Conservation (phyloP, 164 flowering plant genomes). For the Vitis amurensis region DNA sequence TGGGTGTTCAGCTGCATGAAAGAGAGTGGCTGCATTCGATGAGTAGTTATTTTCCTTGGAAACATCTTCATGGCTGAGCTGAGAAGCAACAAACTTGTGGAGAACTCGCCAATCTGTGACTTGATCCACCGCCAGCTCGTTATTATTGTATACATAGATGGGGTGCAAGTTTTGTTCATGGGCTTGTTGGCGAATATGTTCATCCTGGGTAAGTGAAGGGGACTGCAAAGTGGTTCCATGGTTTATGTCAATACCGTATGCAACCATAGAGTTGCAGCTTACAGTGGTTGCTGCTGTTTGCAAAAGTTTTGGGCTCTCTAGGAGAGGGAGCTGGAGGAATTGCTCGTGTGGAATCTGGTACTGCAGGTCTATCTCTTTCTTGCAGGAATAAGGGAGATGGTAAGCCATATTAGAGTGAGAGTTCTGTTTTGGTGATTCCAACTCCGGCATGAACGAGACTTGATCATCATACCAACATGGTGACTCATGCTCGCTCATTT, state of each 20-base stretch:
- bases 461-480: slow-evolving; percentile 61
- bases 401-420: slow-evolving; percentile 15
- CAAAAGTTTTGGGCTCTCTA: slow-evolving; percentile 52
- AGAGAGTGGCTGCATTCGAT: slow-evolving; percentile 2
- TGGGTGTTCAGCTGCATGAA: slow-evolving; percentile 1
- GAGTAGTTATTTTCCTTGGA: slow-evolving; percentile 26
- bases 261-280: slow-evolving; percentile 15
- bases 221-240: slow-evolving; percentile 17
- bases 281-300: slow-evolving; percentile 15
- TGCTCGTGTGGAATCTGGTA: slow-evolving; percentile 33
- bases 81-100: slow-evolving; percentile 68
- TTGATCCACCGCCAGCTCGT: slow-evolving; percentile 29
- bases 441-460: slow-evolving; percentile 44
- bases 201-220: slow-evolving; percentile 23
- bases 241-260: slow-evolving; percentile 28
- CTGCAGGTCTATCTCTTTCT: slow-evolving; percentile 43
- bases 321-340: slow-evolving; percentile 55
- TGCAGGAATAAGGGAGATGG: slow-evolving; percentile 33
- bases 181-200: slow-evolving; percentile 14
- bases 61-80: slow-evolving; percentile 55
- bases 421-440: slow-evolving; percentile 41
- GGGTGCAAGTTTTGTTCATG: slow-evolving; percentile 13
- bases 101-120: slow-evolving; percentile 61
- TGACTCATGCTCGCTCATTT: slow-evolving; percentile 44
- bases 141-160: slow-evolving; percentile 9